Evolutionary conservation across 2,329 filamentous ascomycete species (phyloP).

Genomic region (Herpotrichia juniperi): DNA sequence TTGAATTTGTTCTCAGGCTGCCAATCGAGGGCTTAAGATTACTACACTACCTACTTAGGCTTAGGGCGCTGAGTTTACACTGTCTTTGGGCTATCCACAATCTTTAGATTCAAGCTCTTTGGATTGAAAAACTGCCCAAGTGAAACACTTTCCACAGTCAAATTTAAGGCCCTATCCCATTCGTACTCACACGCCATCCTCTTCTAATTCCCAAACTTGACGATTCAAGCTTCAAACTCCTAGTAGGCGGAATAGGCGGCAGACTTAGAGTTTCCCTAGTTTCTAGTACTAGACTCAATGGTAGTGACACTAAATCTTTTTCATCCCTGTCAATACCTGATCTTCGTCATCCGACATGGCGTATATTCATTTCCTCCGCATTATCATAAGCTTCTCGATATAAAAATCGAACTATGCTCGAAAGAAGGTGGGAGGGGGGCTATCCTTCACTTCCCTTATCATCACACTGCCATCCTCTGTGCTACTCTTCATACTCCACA

Average conservation of each 20-base stretch:
- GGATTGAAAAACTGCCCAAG: too few species aligned
- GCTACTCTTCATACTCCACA: not conserved
- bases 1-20: too few species aligned
- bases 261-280: conserved; percentile 1
- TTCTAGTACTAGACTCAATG: conserved; percentile 1
- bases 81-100: too few species aligned
- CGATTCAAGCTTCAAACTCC: not conserved
- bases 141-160: too few species aligned
- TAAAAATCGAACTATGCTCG: conserved; percentile 16
- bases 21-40: too few species aligned
- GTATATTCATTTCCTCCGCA: conserved; percentile 13
- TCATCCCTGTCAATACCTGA: conserved; percentile 4
- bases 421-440: conserved; percentile 1
- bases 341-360: not conserved
- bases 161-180: too few species aligned
- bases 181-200: conserved; percentile 2
- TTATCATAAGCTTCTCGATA: conserved; percentile 11
- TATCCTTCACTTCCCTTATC: not conserved
- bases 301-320: not conserved
- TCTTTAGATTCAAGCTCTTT: too few species aligned
- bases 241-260: conserved; percentile 3
- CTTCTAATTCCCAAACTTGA: not conserved
- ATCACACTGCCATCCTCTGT: not conserved
- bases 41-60: too few species aligned
- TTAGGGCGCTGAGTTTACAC: too few species aligned